Evolutionary conservation across 2,329 filamentous ascomycete species (phyloP), one percentile per base, ranked within the genome.

Genomic region (Fusarium multiceps): DNA sequence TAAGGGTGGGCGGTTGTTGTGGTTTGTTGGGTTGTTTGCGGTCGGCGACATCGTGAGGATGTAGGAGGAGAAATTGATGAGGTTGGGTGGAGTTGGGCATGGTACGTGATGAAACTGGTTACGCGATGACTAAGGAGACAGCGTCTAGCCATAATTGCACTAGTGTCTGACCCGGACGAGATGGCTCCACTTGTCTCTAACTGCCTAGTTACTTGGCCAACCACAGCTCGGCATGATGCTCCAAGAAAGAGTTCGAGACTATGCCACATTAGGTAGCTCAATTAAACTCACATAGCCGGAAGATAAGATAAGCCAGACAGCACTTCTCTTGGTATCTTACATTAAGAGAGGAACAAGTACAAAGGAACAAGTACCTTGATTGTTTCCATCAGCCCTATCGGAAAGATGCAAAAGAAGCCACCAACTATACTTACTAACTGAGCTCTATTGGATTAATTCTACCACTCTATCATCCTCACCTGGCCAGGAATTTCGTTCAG

Each of bases 51-150:
- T 47, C n/a, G 16, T 47, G 45, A 47, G 11, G 25, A 47, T 30
- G 25, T 47, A 47, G 23, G 18, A 47, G 45, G 45, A 28, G 45
- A 47, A 47, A 47, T 47, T 47, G 25, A 18, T 30, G 45, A 47
- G 45, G 23, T 6, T 47, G 25, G 45, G 45, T 47, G 23, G 45
- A 47, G 45, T 47, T 47, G 23, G 45, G 45, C 18, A 47, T 47
- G 25, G 23, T 47, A n/a, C 45, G 45, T 28, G 45, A 30, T 47
- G 18, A 47, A 13, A 28, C 18, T 14, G 23, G 4, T 27, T 14
- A 28, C 45, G n/a, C 12, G 20, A 10, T 47, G 45, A 47, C 45
- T 30, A 27, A 47, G 25, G 6, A 5, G 21, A 69, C 0, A 5
- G 2, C 1, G 5, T 18, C 34, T 37, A n/a, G 6, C 18, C 10